Evolutionary conservation across 2,329 filamentous ascomycete genomes (phyloP), one percentile per base, ranked within the genome.

Genomic region (Aspergillus fructus): DNA sequence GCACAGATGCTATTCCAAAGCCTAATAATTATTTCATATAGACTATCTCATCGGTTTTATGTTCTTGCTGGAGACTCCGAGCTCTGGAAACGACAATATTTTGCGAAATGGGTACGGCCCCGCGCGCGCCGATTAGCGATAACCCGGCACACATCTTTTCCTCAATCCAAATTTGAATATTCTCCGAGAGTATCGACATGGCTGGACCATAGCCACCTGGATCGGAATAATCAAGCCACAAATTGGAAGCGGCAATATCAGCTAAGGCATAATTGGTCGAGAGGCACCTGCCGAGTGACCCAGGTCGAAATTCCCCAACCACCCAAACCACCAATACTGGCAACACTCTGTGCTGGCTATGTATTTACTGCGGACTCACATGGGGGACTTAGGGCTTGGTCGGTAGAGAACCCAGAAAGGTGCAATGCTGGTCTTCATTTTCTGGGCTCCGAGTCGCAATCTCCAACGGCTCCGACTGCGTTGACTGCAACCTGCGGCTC

Each of bases 181-280:
- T 82, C 82, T 1, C 83, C 83, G 4, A 83, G 79, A 54, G 68
- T 82, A 8, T 83, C 84, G 12, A 83, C 79, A 70, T 88, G 86
- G 86, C 72, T 85, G 34, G 83, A 86, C 50, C 84, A 89, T 60
- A 78, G 82, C 39, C 79, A 83, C 58, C 68, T 84, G 7, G 80
- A 89, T 39, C 45, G 40, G 21, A 76, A 74, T 55, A 75, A 76
- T 58, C 79, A 79, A 12, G 73, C 70, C 19, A 87, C 84, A 47
- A 85, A 94, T 68, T 97, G 93, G 93, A 96, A 96, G 78, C 83
- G 85, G 60, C 89, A 94, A 67, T 97, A 96, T 74, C 91, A 89
- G 67, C 80, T 97, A 49, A 84, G 90, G 46, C 89, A 96, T 71
- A 97, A 97, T 75, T 97, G 94, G 94, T 85, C 89, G 1, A 85